These are phyloP conservation scores for Pisolithus orientalis DNA, from an alignment of 768 basidiomycete species.

Conservation along the genomic window DNA sequence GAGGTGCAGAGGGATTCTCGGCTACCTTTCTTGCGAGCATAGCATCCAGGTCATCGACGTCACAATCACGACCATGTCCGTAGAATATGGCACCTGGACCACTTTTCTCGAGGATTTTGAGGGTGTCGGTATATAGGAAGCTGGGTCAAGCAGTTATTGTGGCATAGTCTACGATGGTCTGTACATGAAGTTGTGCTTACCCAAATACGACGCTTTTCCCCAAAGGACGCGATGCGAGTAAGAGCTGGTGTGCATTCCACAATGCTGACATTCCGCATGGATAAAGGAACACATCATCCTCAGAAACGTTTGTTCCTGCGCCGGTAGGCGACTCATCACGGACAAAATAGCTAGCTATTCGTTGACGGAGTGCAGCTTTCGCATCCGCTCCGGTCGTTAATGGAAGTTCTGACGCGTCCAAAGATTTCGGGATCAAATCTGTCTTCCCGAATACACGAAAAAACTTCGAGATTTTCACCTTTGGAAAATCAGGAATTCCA, in stretches of 20 bases:
- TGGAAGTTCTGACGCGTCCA: slow-evolving; percentile 52
- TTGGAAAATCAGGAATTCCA: slow-evolving; percentile 18
- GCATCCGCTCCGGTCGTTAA: slow-evolving; percentile 65
- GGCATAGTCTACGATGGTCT: slow-evolving; percentile 1
- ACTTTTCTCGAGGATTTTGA: slow-evolving; percentile 93
- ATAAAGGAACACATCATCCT: slow-evolving; percentile 85
- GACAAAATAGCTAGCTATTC: slow-evolving; percentile 82
- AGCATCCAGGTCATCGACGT: slow-evolving; percentile 68
- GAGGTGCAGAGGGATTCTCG: slow-evolving; percentile 39
- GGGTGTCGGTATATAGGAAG: slow-evolving; percentile 92
- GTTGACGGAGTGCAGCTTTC: slow-evolving; percentile 75
- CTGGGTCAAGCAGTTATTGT: slow-evolving; percentile 32
- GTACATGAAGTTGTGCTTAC: slow-evolving; percentile 36
- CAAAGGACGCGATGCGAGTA: slow-evolving; percentile 39
- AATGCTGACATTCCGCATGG: slow-evolving; percentile 92
- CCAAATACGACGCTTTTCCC: slow-evolving; percentile 93
- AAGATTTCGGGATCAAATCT: slow-evolving; percentile 42
- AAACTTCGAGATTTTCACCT: slow-evolving; percentile 23
- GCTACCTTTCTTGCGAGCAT: slow-evolving; percentile 45
- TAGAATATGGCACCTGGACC: slow-evolving; percentile 90
- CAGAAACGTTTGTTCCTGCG: slow-evolving; percentile 62
- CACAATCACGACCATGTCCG: slow-evolving; percentile 69
- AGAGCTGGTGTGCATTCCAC: slow-evolving; percentile 81
- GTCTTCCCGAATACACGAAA: slow-evolving; percentile 27
- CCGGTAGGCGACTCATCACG: slow-evolving; percentile 67